phyloP scores from a whole-genome alignment of 2,329 filamentous ascomycete genomes.

The Lasiodiplodia sp. region DNA sequence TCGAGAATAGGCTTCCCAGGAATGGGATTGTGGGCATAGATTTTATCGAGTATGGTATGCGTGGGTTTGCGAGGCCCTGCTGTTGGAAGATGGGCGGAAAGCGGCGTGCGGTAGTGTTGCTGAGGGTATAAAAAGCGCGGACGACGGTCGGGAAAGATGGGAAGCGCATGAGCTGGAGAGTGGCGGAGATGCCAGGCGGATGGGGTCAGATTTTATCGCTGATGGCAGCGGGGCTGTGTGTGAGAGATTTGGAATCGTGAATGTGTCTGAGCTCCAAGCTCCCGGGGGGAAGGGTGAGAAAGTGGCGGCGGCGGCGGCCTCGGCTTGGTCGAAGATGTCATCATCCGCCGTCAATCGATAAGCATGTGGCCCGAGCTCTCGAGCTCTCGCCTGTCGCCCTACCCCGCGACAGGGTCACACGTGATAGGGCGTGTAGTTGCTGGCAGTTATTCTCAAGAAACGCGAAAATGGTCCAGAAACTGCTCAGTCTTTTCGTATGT shows the following conservation, averaged over 20 bases:
- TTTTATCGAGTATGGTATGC: constrained; percentile 46
- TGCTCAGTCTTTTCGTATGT: neutral
- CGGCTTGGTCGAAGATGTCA: constrained; percentile 16
- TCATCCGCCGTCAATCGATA: constrained; percentile 22
- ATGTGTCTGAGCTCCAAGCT: neutral
- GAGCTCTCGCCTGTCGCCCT: neutral
- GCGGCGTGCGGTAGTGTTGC: constrained; percentile 52
- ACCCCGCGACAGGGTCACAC: neutral
- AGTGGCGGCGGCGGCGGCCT: constrained; percentile 7
- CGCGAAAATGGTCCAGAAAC: neutral
- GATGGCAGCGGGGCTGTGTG: neutral
- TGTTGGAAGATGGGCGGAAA: constrained; percentile 33
- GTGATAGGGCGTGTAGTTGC: neutral
- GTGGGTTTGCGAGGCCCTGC: constrained; percentile 35
- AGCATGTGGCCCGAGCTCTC: neutral
- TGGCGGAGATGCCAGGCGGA: neutral
- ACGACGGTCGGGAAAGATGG: constrained; percentile 45
- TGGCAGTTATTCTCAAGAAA: too few species aligned
- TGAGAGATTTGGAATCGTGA: constrained; percentile 1
- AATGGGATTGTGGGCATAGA: constrained; percentile 83
- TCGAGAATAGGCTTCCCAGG: constrained; percentile 76
- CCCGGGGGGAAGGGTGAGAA: neutral
- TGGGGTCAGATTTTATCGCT: neutral
- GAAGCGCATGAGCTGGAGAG: constrained; percentile 22
- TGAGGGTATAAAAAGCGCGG: constrained; percentile 55